These are phyloP conservation scores for Schizosaccharomyces osmophilus DNA, from an alignment of 805 yeast species.

Conservation along the genomic window DNA sequence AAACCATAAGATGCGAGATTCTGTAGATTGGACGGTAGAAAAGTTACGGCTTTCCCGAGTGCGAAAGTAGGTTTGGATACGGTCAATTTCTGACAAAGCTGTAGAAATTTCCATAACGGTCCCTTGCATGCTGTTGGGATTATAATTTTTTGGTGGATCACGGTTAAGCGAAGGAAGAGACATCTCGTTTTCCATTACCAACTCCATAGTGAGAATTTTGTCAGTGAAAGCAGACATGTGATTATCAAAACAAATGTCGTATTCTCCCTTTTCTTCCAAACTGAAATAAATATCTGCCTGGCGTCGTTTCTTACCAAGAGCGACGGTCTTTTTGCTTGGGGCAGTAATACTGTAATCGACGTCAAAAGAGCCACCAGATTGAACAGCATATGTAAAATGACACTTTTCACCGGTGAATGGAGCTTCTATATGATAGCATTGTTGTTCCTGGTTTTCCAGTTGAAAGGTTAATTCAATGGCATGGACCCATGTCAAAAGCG, in stretches of 20 bases:
- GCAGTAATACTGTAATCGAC: constrained; percentile 37
- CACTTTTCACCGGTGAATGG: constrained; percentile 32
- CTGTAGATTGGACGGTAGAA: constrained; percentile 62
- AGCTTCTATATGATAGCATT: constrained; percentile 51
- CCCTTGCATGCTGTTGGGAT: constrained; percentile 3
- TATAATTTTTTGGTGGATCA: constrained; percentile 8
- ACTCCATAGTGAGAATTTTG: constrained; percentile 65
- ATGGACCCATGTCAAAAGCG: background rate
- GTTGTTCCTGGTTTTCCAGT: constrained; percentile 47
- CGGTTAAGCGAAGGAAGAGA: constrained; percentile 1
- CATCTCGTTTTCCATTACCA: constrained; percentile 43
- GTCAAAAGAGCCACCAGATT: constrained; percentile 57
- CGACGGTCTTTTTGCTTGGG: constrained; percentile 32
- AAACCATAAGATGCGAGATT: constrained; percentile 52
- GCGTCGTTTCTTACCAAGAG: constrained; percentile 33
- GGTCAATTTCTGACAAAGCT: constrained; percentile 12
- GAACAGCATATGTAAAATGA: constrained; percentile 64
- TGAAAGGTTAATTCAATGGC: constrained; percentile 34
- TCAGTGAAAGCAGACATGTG: constrained; percentile 62
- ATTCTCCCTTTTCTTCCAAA: constrained; percentile 50
- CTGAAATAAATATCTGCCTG: constrained; percentile 59
- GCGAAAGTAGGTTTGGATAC: constrained; percentile 48
- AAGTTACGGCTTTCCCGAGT: constrained; percentile 81
- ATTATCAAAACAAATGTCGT: constrained; percentile 65
- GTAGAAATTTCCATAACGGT: constrained; percentile 15